Evolutionary conservation across 495 filamentous ascomycete species (phyloP), one percentile per base, ranked within the genome.

Genomic region (Penicillium coprophilum): DNA sequence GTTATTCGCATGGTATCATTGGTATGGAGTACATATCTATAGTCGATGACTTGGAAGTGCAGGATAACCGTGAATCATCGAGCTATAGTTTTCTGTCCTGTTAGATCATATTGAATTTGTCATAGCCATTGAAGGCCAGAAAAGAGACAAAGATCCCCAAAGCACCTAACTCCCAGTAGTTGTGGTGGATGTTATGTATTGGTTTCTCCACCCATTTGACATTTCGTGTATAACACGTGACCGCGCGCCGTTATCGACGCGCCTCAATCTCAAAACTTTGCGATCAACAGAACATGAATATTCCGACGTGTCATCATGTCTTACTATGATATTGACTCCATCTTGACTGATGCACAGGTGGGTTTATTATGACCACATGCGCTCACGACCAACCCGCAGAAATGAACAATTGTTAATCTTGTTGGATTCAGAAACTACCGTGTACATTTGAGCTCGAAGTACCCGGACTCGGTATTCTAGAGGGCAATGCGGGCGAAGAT

Each of bases 321-420:
- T 36, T 98, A 98, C 78, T 97, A 97, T 79, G 89, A 95, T 70
- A 87, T 96, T 59, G 91, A 96, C 67, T 85, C 91, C 27, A 96
- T 97, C 57, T 77, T 97, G 46, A 97, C 94, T 1, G 92, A 96
- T 68, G 87, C 90, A 28, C 91, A 95, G 78, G 91, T 89, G 79
- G 45, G 60, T 61, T 34, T 20, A 34, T 11, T 20, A 7, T 4
- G 17, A 51, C 21, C 13, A 21, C 2, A 28, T 24, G 19, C 32
- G 8, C 21, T n/a, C 20, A 34, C 13, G 3, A 15, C 38, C 30
- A 55, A 21, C 15, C 12, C 23, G 21, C 41, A 15, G 30, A 44
- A 46, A n/a, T 28, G 27, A 53, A 15, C 30, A 12, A 36, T 31
- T 20, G 50, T 63, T 72, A 56, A 74, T 47, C 30, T 8, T 28